Base-by-base conservation (phyloP, 169 alveolate genomes). In the Cryptosporidium bovis region DNA sequence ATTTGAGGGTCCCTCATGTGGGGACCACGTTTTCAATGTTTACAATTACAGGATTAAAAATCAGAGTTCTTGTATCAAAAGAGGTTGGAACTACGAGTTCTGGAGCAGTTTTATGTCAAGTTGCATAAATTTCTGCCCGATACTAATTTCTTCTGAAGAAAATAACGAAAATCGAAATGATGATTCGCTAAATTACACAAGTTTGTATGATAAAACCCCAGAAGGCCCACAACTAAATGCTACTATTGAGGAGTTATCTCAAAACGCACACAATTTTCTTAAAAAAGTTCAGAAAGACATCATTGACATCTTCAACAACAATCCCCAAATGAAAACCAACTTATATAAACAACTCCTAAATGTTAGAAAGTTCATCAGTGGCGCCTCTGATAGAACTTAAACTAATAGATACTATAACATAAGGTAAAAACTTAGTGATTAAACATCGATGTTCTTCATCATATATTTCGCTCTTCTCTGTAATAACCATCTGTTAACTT, bases 81-180 rank as follows among this genome's bases (percentile, higher is more conserved):
- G 87, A 77, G 56, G 29, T 48, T 77, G 87, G 87, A 77, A 46
- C 16, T 27, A 34, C 7, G 77, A 56, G 27, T 77, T 77, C 40
- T 77, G 87, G 87, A 77, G 33, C 48, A 27, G 31, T 12, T 77
- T 77, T 31, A 60, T 77, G 69, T n/a, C 24, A 24, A 62, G 27
- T 20, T 60, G 77, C 33, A 77, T 77, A 27, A 77, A 77, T 53
- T 77, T 77, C 27, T 77, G 87, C 51, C 87, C 87, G 2, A 56
- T 77, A 12, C 36, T 77, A 13, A 34, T 24, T 20, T 33, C 24
- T 1, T 2, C 36, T 56, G 15, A 15, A 62, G 67, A 62, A 20
- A 8, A 6, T 20, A 33, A 27, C 8, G 15, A 24, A 6, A 33
- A 62, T 62, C 20, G 6, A 27, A 6, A 27, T 33, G 33, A 15